Percentiles rank a stretch among this genome's conserved stretches.
Conservation (phyloP, 352 stramenopile genomes). For the Saprolegnia parasitica region DNA sequence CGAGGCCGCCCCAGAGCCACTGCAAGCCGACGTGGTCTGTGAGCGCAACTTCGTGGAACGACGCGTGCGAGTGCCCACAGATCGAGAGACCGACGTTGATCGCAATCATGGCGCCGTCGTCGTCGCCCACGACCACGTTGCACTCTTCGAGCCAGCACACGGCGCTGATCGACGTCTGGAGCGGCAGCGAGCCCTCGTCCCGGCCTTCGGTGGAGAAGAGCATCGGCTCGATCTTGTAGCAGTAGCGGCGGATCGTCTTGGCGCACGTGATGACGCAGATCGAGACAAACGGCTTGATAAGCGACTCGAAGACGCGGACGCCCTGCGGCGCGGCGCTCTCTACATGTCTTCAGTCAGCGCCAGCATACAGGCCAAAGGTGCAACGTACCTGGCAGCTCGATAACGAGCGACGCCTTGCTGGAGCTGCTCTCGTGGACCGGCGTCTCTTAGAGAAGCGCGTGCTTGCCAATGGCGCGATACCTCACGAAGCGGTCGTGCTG, state of each 20-base stretch:
- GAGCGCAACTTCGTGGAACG: slow-evolving; percentile 19
- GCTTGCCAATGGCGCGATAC: slow-evolving; percentile 20
- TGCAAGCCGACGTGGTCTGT: slow-evolving; percentile 10
- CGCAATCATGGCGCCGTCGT: slow-evolving; percentile 12
- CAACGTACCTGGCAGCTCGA: slow-evolving; percentile 21
- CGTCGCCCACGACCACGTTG: slow-evolving; percentile 13
- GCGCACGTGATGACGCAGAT: slow-evolving; percentile 16
- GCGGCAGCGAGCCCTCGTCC: background rate
- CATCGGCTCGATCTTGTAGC: slow-evolving; percentile 13
- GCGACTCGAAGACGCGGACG: slow-evolving; percentile 19
- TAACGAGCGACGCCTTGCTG: background rate
- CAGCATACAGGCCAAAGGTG: too few species aligned
- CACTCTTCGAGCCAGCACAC: slow-evolving; percentile 23
- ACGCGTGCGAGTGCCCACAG: slow-evolving; percentile 13
- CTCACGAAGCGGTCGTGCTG: slow-evolving; percentile 6
- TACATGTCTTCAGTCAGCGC: too few species aligned
- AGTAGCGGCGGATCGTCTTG: slow-evolving; percentile 23
- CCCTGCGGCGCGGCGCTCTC: slow-evolving; percentile 16
- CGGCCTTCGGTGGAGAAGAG: background rate
- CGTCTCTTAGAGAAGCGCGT: slow-evolving; percentile 14
- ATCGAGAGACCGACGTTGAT: slow-evolving; percentile 21
- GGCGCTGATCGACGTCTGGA: slow-evolving; percentile 13
- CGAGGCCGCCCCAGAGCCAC: slow-evolving; percentile 9
- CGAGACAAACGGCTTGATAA: slow-evolving; percentile 12
- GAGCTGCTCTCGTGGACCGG: background rate